Conservation (phyloP, 345 rosid genomes). For the Aethionema arabicum region DNA sequence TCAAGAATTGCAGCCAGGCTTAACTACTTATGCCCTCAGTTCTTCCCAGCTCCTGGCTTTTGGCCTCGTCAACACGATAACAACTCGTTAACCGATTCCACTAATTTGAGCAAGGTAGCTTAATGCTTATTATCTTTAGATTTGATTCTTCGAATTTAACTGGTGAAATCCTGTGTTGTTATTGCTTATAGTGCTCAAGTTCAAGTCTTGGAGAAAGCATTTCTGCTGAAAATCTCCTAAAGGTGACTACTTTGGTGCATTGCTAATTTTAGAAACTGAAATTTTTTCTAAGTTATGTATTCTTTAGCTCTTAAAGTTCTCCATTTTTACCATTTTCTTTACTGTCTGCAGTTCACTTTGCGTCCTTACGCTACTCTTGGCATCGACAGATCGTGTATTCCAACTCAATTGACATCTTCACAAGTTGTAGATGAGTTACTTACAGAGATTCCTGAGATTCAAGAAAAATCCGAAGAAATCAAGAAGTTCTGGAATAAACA, state of each 20-base stretch:
- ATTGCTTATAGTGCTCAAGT: slow-evolving; percentile 44
- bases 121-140: slow-evolving; percentile 16
- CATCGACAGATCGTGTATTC: slow-evolving; percentile 69
- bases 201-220: slow-evolving; percentile 40
- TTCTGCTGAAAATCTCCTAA: slow-evolving; percentile 90
- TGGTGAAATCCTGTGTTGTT: slow-evolving; percentile 11
- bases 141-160: neutral
- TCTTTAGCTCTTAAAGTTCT: slow-evolving; percentile 9
- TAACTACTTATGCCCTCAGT: slow-evolving; percentile 89
- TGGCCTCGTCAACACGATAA: slow-evolving; percentile 50
- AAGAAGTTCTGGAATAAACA: slow-evolving; percentile 51
- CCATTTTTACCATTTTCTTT: neutral
- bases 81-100: slow-evolving; percentile 30
- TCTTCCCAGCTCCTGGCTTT: slow-evolving; percentile 88
- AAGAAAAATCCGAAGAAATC: slow-evolving; percentile 58
- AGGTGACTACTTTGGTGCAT: slow-evolving; percentile 44
- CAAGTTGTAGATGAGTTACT: slow-evolving; percentile 57
- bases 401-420: slow-evolving; percentile 46
- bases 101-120: slow-evolving; percentile 51
- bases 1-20: slow-evolving; percentile 79
- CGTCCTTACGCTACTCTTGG: slow-evolving; percentile 85
- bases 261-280: neutral
- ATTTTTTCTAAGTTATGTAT: neutral
- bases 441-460: slow-evolving; percentile 70
- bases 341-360: slow-evolving; percentile 65